Conservation (phyloP, 2,329 filamentous ascomycete genomes). For the Xenoacremonium recifei region DNA sequence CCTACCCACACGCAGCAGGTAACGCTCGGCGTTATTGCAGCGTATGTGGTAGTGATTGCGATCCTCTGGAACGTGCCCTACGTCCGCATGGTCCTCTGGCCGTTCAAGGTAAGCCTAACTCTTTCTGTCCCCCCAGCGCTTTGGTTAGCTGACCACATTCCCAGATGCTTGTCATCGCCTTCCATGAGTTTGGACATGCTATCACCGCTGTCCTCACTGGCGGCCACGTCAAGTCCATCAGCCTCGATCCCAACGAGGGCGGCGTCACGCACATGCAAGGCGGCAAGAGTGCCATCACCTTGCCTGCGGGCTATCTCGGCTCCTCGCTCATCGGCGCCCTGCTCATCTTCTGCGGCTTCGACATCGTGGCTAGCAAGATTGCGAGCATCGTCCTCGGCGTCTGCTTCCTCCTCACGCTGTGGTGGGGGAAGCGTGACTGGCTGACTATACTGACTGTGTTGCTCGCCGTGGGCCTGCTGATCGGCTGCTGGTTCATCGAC, state of each 20-base stretch:
- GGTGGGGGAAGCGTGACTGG: conserved; percentile 81
- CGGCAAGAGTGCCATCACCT: conserved; percentile 66
- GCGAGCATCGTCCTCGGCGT: conserved; percentile 70
- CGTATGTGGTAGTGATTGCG: conserved; percentile 71
- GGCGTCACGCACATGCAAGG: conserved; percentile 77
- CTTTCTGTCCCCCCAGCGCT: neutral
- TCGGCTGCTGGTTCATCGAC: conserved; percentile 77
- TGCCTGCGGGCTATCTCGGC: conserved; percentile 77
- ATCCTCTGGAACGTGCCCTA: conserved; percentile 79
- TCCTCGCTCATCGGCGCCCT: conserved; percentile 75
- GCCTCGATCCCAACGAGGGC: conserved; percentile 73
- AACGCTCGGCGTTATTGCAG: conserved; percentile 69
- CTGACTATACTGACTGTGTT: conserved; percentile 71
- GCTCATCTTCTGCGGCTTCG: conserved; percentile 76
- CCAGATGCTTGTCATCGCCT: conserved; percentile 79
- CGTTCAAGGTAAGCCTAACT: conserved; percentile 64
- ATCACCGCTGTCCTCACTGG: conserved; percentile 71
- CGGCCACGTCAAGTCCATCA: conserved; percentile 71
- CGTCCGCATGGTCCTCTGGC: conserved; percentile 72
- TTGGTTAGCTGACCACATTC: conserved; percentile 2
- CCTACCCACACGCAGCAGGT: conserved; percentile 68
- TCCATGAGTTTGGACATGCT: conserved; percentile 78
- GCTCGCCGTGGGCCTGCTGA: conserved; percentile 65
- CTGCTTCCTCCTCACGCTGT: conserved; percentile 75
- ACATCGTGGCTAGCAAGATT: conserved; percentile 79